Percentiles rank a stretch among this genome's conserved stretches.
These are phyloP conservation scores for Agrocybe praecox DNA, from an alignment of 768 basidiomycete genomes.

Conservation along the genomic window DNA sequence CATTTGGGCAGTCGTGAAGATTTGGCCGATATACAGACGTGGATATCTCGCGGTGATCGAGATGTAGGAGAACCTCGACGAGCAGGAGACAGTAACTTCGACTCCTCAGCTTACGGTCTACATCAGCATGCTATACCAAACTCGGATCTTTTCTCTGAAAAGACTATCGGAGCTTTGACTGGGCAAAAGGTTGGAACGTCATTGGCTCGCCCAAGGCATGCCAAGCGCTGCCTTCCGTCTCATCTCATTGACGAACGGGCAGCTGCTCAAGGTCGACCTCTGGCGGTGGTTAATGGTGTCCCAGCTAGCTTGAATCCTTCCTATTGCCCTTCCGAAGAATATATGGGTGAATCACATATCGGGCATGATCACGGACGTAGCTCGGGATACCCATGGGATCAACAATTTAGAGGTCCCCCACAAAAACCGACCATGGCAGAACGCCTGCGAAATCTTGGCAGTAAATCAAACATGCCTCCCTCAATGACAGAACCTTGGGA, in stretches of 20 bases:
- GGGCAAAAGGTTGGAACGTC: conserved; percentile 6
- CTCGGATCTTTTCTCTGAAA: conserved; percentile 22
- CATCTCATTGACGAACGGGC: conserved; percentile 28
- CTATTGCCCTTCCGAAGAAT: not conserved
- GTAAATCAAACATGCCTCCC: conserved; percentile 1
- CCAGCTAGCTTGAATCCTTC: not conserved
- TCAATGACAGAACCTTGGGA: conserved; percentile 13
- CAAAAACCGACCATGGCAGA: conserved; percentile 19
- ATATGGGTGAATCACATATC: not conserved
- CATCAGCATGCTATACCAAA: conserved; percentile 22
- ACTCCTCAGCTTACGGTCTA: conserved; percentile 15
- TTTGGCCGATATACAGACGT: conserved; percentile 27
- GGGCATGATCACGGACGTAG: not conserved
- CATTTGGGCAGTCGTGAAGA: conserved; percentile 26
- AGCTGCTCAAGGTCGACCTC: conserved; percentile 10
- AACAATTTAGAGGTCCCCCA: not conserved
- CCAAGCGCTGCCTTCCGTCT: conserved; percentile 28
- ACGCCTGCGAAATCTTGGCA: conserved; percentile 22
- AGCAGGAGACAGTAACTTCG: conserved; percentile 25
- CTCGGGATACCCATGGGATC: not conserved
- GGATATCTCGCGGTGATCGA: conserved; percentile 41
- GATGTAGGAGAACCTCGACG: conserved; percentile 45
- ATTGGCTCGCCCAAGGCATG: conserved; percentile 10
- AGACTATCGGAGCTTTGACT: conserved; percentile 24
- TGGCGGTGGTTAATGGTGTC: conserved; percentile 1